Conservation (phyloP, 352 stramenopile species). For the Pythium scleroteichum region DNA sequence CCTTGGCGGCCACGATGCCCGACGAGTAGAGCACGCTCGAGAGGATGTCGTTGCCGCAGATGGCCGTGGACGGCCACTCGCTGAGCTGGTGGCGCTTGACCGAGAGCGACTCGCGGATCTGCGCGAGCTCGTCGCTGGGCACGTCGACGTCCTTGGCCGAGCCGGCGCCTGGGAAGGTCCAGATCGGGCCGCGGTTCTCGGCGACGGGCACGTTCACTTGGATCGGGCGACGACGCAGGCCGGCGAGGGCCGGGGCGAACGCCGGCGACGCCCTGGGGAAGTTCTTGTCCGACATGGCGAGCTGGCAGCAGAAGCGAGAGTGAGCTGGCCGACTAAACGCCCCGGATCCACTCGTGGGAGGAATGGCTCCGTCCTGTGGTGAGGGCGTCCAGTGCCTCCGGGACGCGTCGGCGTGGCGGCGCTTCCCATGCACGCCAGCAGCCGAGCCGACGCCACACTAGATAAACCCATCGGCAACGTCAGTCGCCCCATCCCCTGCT, state of each 20-base stretch:
- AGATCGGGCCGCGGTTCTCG: constrained; percentile 14
- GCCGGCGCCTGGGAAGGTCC: constrained; percentile 14
- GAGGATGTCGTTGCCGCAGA: constrained; percentile 85
- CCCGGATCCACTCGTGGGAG: not conserved
- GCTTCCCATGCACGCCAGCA: not conserved
- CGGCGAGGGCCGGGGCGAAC: not conserved
- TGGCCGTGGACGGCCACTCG: constrained; percentile 74
- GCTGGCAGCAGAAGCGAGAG: not conserved
- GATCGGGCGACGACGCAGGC: constrained; percentile 20
- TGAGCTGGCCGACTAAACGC: not conserved
- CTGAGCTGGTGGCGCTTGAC: constrained; percentile 35
- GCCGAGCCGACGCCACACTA: constrained; percentile 7
- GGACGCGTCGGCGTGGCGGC: not conserved
- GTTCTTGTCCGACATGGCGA: constrained; percentile 1
- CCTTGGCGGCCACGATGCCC: constrained; percentile 39
- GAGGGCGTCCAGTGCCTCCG: not conserved
- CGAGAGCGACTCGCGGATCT: constrained; percentile 11
- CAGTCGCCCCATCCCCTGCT: not conserved
- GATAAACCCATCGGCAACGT: constrained; percentile 13
- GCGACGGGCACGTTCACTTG: constrained; percentile 19
- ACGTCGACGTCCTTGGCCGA: constrained; percentile 15
- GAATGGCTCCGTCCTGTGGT: constrained; percentile 1
- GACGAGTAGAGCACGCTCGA: constrained; percentile 63
- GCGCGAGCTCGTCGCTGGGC: constrained; percentile 5
- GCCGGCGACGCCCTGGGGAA: not conserved